Evolutionary conservation across 2,329 filamentous ascomycete species (phyloP).

Genomic region (Gaeumannomyces sp.): DNA sequence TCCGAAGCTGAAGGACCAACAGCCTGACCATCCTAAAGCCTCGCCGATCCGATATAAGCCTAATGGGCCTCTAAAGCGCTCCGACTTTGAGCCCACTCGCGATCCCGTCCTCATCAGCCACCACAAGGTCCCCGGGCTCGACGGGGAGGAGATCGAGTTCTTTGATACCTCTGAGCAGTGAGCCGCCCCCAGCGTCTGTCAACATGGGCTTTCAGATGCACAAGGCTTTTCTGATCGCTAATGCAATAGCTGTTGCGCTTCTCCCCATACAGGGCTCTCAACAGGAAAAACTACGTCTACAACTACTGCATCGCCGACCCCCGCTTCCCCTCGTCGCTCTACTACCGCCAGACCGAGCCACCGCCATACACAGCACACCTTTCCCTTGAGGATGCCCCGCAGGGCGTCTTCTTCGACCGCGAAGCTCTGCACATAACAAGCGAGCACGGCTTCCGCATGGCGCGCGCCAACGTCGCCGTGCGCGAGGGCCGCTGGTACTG

Average conservation of each 20-base stretch:
- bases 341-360: constrained; percentile 83
- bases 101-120: constrained; percentile 52
- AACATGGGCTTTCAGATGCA: neutral
- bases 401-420: constrained; percentile 75
- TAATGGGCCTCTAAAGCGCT: constrained; percentile 50
- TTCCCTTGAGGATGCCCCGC: constrained; percentile 87
- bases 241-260: constrained; percentile 28
- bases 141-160: constrained; percentile 49
- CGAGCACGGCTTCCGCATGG: constrained; percentile 87
- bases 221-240: neutral
- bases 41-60: constrained; percentile 57
- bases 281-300: constrained; percentile 76
- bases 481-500: constrained; percentile 90
- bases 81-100: constrained; percentile 55
- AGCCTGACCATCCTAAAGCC: constrained; percentile 26
- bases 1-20: constrained; percentile 37
- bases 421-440: constrained; percentile 75
- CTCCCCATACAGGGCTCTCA: constrained; percentile 40
- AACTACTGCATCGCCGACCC: constrained; percentile 87
- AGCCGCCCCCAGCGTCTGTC: constrained; percentile 23
- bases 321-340: constrained; percentile 76
- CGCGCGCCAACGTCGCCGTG: constrained; percentile 82
- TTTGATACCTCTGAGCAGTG: constrained; percentile 61
- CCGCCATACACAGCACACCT: constrained; percentile 78
- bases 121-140: constrained; percentile 43